phyloP scores from a whole-genome alignment of 257 asterid species.

The Gentiana macrophylla region DNA sequence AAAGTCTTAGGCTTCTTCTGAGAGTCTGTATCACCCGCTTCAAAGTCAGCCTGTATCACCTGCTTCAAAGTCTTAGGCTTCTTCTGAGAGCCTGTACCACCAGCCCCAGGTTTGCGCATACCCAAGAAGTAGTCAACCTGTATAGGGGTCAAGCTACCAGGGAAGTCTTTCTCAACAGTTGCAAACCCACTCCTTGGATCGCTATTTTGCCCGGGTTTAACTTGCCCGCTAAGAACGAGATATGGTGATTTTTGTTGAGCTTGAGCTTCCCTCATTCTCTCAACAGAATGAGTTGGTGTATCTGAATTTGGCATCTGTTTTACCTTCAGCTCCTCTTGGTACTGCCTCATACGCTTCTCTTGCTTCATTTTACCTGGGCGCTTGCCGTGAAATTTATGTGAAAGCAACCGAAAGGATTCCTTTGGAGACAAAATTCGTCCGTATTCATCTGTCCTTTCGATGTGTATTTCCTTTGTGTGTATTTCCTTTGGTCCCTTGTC shows the following conservation, averaged over 20 bases:
- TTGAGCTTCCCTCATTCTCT: slow-evolving; percentile 92
- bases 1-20: no score
- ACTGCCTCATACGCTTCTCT: slow-evolving; percentile 88
- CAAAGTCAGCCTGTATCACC: no score
- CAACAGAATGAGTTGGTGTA: slow-evolving; percentile 86
- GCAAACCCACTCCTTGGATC: slow-evolving; percentile 91
- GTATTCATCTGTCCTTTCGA: slow-evolving; percentile 90
- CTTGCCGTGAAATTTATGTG: slow-evolving; percentile 94
- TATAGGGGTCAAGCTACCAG: slow-evolving; percentile 96
- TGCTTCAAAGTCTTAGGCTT: slow-evolving; percentile 38
- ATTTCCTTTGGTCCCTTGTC: slow-evolving; percentile 63
- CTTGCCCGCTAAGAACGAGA: slow-evolving; percentile 79
- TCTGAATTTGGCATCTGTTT: slow-evolving; percentile 92
- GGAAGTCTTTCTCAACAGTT: slow-evolving; percentile 71
- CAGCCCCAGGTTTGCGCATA: slow-evolving; percentile 63
- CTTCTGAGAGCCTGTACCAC: slow-evolving; percentile 37
- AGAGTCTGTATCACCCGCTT: no score
- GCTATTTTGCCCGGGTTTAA: slow-evolving; percentile 90
- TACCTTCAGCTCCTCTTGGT: slow-evolving; percentile 79
- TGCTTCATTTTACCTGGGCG: slow-evolving; percentile 94
- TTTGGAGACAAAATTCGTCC: slow-evolving; percentile 90
- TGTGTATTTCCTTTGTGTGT: slow-evolving; percentile 63
- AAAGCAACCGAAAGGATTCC: slow-evolving; percentile 80
- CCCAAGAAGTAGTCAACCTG: slow-evolving; percentile 90
- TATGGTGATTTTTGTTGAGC: slow-evolving; percentile 58